Conservation (phyloP, 768 basidiomycete genomes). For the Suillus subaureus region DNA sequence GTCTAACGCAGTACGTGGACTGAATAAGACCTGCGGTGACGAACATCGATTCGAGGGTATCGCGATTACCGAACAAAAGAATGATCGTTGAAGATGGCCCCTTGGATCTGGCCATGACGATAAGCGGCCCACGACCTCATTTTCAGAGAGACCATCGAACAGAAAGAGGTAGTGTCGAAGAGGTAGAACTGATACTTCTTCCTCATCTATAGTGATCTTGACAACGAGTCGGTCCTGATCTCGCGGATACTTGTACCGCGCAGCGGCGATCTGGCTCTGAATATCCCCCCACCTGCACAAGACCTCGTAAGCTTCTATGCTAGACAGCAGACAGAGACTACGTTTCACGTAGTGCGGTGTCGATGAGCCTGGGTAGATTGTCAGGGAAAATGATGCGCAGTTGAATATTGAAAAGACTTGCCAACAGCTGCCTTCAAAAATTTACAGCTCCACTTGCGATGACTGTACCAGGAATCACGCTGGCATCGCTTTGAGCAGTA, state of each 20-base stretch:
- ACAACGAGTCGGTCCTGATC: background rate
- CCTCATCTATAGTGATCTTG: background rate
- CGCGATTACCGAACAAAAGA: background rate
- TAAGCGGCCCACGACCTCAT: background rate
- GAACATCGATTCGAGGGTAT: background rate
- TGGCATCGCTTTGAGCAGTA: conserved; percentile 3
- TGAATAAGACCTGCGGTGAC: background rate
- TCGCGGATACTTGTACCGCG: background rate
- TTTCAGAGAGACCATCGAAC: background rate
- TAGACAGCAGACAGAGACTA: background rate
- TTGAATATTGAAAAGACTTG: background rate
- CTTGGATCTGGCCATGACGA: background rate
- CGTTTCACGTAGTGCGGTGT: background rate
- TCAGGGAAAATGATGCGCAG: background rate
- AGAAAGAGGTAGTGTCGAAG: conserved; percentile 4
- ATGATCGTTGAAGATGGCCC: background rate
- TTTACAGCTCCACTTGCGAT: background rate
- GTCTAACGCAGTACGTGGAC: background rate
- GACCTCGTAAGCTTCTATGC: background rate
- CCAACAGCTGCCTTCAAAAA: background rate
- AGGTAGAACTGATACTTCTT: background rate
- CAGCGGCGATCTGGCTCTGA: background rate
- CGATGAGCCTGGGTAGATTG: background rate
- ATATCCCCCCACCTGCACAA: background rate
- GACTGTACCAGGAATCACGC: conserved; percentile 1